Base-by-base conservation (phyloP, 352 stramenopile genomes). In the Globisporangium paddicum region DNA sequence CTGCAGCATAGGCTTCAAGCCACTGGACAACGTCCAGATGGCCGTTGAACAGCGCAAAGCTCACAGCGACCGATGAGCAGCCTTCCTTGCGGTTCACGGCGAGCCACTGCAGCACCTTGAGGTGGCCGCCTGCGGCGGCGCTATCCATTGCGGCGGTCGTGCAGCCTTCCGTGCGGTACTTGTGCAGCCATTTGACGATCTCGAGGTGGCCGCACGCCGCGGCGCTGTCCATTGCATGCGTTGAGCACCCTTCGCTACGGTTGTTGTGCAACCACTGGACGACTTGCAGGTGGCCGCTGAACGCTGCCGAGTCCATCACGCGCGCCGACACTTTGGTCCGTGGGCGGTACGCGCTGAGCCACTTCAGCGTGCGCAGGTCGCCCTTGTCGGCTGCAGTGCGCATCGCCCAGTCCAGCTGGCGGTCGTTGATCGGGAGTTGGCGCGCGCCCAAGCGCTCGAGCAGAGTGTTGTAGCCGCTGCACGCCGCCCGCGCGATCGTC, bases 281-380 rank as follows among this genome's bases (percentile, higher is more conserved):
- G 28, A 90, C 73, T 35, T 70, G 55, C 9, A 95, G 67, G 59
- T 91, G 82, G 0, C 85, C 85, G 23, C 75, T 73, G 30, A 82
- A 68, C 54, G 85, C 85, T 0, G 85, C 82, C 58, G 82, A 91
- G 68, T 95, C 82, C 80, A 95, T 90, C n/a, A 89, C 72, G 60
- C 74, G 78, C 30, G 75, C 75, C 1, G 79, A 86, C 18, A 85
- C 73, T 11, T 73, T 69, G 57, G 73, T 77, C 28, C 77, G 63
- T 5, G 79, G 77, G 1, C 76, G 68, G 52, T 91, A 86, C 0
- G 66, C 62, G 25, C 73, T 83, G 16, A 89, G 63, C 84, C 84
- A 94, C 46, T 78, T 63, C 6, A 94, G 68, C 16, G 89, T 65
- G 18, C 35, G 45, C 30, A 94, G 35, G 44, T 90, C 72, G 38